Conservation (phyloP, 495 filamentous ascomycete genomes). For the Neurospora sp. region DNA sequence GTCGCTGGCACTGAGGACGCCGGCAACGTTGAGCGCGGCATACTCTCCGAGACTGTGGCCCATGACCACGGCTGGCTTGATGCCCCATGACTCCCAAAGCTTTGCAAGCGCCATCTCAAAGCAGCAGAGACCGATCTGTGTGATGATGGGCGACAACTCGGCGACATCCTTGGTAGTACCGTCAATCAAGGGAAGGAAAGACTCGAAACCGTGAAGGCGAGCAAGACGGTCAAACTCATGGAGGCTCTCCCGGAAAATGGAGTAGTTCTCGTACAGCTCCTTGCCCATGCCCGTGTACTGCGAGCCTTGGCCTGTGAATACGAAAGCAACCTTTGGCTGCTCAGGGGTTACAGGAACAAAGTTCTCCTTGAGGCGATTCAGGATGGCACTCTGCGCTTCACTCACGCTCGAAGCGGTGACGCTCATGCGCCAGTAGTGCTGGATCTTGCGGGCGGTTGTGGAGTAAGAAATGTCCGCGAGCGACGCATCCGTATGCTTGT, state of each 20-base stretch:
- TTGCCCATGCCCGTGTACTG: slow-evolving; percentile 60
- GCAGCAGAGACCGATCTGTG: slow-evolving; percentile 67
- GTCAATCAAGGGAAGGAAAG: slow-evolving; percentile 57
- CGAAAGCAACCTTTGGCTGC: slow-evolving; percentile 49
- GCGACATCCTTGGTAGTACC: slow-evolving; percentile 46
- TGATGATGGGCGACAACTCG: slow-evolving; percentile 59
- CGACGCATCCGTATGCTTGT: slow-evolving; percentile 38
- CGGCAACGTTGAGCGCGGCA: slow-evolving; percentile 72
- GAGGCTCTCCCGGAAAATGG: slow-evolving; percentile 60
- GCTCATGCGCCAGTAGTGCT: slow-evolving; percentile 63
- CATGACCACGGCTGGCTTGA: slow-evolving; percentile 64
- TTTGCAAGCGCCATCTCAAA: slow-evolving; percentile 80
- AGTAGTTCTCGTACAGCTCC: slow-evolving; percentile 54
- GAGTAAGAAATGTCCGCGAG: slow-evolving; percentile 62
- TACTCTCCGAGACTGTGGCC: slow-evolving; percentile 87
- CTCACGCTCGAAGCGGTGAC: slow-evolving; percentile 43
- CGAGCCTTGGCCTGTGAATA: slow-evolving; percentile 64
- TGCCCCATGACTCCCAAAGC: slow-evolving; percentile 71
- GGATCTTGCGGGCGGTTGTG: slow-evolving; percentile 75
- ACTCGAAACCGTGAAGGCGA: slow-evolving; percentile 58
- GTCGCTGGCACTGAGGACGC: slow-evolving; percentile 68
- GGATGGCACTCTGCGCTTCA: slow-evolving; percentile 32
- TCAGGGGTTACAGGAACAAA: slow-evolving; percentile 36
- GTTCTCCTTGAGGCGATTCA: slow-evolving; percentile 33
- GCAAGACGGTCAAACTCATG: slow-evolving; percentile 60